Evolutionary conservation across 192 early-diverging fungal genomes (phyloP).

Genomic region (Rhizophlyctis rosea): DNA sequence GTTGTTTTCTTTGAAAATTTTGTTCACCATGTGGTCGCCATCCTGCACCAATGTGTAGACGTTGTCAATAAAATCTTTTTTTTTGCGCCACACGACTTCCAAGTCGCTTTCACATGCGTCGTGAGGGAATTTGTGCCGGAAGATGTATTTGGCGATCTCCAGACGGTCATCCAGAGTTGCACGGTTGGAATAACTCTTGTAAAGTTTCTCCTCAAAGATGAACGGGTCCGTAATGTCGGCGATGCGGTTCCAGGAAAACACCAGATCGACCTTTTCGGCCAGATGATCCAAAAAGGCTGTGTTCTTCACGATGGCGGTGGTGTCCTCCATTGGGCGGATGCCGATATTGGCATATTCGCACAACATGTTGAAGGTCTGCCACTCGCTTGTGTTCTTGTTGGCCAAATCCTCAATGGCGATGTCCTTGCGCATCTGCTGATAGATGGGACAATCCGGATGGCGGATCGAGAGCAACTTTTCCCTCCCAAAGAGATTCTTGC

Average conservation of each 20-base stretch:
- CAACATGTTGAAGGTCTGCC: constrained; percentile 17
- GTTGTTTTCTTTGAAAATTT: constrained; percentile 3
- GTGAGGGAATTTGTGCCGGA: background rate
- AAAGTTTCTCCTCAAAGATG: background rate
- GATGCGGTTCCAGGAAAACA: constrained; percentile 14
- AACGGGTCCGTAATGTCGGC: background rate
- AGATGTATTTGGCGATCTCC: constrained; percentile 3
- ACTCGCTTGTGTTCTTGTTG: constrained; percentile 7
- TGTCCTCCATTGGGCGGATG: background rate
- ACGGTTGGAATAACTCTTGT: constrained; percentile 3
- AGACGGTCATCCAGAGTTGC: constrained; percentile 14
- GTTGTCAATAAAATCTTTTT: background rate
- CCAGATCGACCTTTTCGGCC: background rate
- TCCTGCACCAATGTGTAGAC: background rate
- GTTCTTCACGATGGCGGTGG: background rate
- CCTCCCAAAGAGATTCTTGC: background rate
- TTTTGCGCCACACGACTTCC: background rate
- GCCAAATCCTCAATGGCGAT: constrained; percentile 7
- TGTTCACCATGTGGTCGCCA: constrained; percentile 1
- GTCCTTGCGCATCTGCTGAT: constrained; percentile 14
- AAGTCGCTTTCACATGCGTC: background rate
- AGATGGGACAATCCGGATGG: constrained; percentile 11
- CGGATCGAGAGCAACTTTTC: too few relatives aligned
- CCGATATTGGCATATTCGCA: constrained; percentile 10
- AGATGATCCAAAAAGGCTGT: constrained; percentile 3